Conservation (phyloP, 129 eudicot species). For the Escallonia rubra region DNA sequence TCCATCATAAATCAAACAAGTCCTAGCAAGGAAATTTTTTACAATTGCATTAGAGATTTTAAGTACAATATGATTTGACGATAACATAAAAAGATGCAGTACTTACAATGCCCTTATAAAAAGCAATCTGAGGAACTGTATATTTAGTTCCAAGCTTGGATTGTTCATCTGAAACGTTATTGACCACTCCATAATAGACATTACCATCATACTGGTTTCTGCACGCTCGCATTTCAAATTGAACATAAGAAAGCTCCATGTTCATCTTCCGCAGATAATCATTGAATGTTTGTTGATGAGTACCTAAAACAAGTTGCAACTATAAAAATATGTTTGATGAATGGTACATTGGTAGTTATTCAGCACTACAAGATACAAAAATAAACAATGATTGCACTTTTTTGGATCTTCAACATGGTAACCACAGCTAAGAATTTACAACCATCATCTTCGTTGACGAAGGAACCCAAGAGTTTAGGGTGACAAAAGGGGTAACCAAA, state of each 20-base stretch:
- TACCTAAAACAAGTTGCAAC: constrained; percentile 28
- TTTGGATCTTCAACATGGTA: no score
- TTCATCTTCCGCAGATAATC: constrained; percentile 70
- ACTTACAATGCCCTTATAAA: constrained; percentile 85
- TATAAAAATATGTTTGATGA: background rate
- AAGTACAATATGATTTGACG: no score
- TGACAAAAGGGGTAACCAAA: no score
- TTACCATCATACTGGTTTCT: constrained; percentile 80
- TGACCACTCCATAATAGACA: constrained; percentile 76
- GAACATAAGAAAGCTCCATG: constrained; percentile 65
- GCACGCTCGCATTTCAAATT: constrained; percentile 75
- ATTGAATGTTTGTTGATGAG: constrained; percentile 48
- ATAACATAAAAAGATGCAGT: background rate
- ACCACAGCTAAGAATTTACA: no score
- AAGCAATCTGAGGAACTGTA: constrained; percentile 85
- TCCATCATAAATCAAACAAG: no score
- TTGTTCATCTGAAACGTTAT: constrained; percentile 86
- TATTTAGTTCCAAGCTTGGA: constrained; percentile 91
- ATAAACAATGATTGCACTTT: no score
- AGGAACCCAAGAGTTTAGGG: no score
- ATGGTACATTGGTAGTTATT: background rate
- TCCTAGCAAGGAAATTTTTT: no score
- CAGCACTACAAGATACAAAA: no score
- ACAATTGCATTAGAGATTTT: no score
- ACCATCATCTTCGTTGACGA: no score